phyloP scores from a whole-genome alignment of 331 rosid species.

The Quercus tomentella region DNA sequence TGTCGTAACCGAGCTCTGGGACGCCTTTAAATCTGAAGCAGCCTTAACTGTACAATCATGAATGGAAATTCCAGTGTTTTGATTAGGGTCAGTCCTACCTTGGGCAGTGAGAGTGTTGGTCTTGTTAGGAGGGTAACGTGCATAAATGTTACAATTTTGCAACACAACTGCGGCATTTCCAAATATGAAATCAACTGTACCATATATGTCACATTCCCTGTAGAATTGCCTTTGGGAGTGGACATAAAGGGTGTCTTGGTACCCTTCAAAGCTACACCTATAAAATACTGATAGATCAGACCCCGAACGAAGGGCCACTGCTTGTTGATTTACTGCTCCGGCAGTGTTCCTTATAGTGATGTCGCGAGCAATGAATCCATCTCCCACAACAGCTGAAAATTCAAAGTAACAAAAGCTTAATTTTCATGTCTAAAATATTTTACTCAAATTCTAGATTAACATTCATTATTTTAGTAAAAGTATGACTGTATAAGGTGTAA shows the following conservation, averaged over 20 bases:
- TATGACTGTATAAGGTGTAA: too few relatives aligned
- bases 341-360: slow-evolving; percentile 86
- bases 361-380: slow-evolving; percentile 69
- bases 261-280: slow-evolving; percentile 74
- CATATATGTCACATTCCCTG: slow-evolving; percentile 64
- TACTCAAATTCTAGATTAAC: background rate
- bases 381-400: slow-evolving; percentile 59
- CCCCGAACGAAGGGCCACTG: slow-evolving; percentile 84
- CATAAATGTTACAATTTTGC: slow-evolving; percentile 63
- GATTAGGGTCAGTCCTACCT: slow-evolving; percentile 72
- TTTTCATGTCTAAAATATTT: background rate
- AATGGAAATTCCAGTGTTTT: slow-evolving; percentile 72
- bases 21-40: slow-evolving; percentile 33
- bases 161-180: slow-evolving; percentile 62
- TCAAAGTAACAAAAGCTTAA: background rate
- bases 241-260: slow-evolving; percentile 80
- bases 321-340: slow-evolving; percentile 69
- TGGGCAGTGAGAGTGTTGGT: slow-evolving; percentile 70
- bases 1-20: slow-evolving; percentile 26
- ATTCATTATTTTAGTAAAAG: too few relatives aligned
- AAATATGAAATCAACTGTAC: slow-evolving; percentile 81
- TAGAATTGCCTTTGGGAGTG: slow-evolving; percentile 73
- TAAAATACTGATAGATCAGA: slow-evolving; percentile 80
- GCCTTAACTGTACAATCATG: slow-evolving; percentile 54
- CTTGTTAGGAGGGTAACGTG: slow-evolving; percentile 51